These are phyloP conservation scores for Pseudopyricularia javanii DNA, from an alignment of 2,329 filamentous ascomycete genomes.

Conservation along the genomic window DNA sequence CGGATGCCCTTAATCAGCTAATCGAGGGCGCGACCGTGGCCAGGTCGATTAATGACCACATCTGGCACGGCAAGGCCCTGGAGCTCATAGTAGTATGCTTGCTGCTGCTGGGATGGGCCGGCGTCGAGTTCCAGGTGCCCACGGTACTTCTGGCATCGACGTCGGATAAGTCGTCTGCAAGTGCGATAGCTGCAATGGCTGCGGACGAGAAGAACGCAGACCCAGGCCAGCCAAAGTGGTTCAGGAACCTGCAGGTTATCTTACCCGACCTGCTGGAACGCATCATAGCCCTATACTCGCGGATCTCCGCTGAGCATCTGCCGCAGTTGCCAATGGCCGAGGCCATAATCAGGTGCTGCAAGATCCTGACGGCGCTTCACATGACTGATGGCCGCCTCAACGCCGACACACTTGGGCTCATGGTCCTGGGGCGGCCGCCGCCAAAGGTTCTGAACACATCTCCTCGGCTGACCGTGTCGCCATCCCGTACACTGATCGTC, in stretches of 20 bases:
- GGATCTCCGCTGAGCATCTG: slow-evolving; percentile 57
- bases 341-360: slow-evolving; percentile 60
- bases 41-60: slow-evolving; percentile 71
- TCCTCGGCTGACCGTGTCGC: slow-evolving; percentile 42
- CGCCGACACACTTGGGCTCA: slow-evolving; percentile 46
- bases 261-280: slow-evolving; percentile 66
- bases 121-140: slow-evolving; percentile 70
- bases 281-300: slow-evolving; percentile 61
- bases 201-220: slow-evolving; percentile 26
- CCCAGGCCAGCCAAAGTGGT: slow-evolving; percentile 34
- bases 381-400: slow-evolving; percentile 51
- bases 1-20: slow-evolving; percentile 74
- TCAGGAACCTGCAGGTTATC: slow-evolving; percentile 41
- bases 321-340: slow-evolving; percentile 63
- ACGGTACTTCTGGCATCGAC: slow-evolving; percentile 38
- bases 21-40: slow-evolving; percentile 67
- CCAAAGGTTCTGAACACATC: slow-evolving; percentile 35
- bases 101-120: slow-evolving; percentile 72
- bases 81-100: slow-evolving; percentile 78
- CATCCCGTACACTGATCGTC: slow-evolving; percentile 50
- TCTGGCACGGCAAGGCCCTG: slow-evolving; percentile 96
- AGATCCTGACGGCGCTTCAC: slow-evolving; percentile 56
- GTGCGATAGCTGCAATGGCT: slow-evolving; percentile 8
- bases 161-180: slow-evolving; percentile 25
- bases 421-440: slow-evolving; percentile 49